These are phyloP conservation scores for Myxozyma geophila DNA, from an alignment of 805 yeast genomes.

Conservation along the genomic window DNA sequence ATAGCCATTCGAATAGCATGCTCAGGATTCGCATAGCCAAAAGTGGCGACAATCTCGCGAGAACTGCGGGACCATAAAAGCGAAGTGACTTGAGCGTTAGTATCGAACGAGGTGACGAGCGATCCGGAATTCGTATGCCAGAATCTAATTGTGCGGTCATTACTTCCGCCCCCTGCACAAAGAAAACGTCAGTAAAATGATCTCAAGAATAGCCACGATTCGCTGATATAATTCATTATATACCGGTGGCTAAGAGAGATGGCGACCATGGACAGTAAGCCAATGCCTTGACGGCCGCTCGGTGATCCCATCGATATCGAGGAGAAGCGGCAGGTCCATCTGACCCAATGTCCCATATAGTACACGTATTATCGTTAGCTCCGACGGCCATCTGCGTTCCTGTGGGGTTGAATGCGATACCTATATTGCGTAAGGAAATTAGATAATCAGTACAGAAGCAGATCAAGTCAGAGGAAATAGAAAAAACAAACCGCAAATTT, in stretches of 20 bases:
- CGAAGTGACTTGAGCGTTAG: slow-evolving; percentile 78
- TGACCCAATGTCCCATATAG: slow-evolving; percentile 67
- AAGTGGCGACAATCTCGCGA: slow-evolving; percentile 74
- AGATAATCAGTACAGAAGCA: too few species aligned
- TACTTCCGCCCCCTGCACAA: slow-evolving; percentile 79
- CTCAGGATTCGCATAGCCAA: slow-evolving; percentile 70
- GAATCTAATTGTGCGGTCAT: slow-evolving; percentile 76
- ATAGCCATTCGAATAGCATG: slow-evolving; percentile 60
- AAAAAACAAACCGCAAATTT: slow-evolving; percentile 39
- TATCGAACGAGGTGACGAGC: slow-evolving; percentile 57
- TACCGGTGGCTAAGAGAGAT: slow-evolving; percentile 68
- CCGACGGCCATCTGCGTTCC: slow-evolving; percentile 72
- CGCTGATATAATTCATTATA: background rate
- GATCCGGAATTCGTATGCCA: slow-evolving; percentile 89
- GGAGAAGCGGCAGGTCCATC: slow-evolving; percentile 50
- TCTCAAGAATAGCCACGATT: background rate
- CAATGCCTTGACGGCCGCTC: slow-evolving; percentile 88
- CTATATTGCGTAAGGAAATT: slow-evolving; percentile 45
- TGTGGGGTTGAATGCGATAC: slow-evolving; percentile 62
- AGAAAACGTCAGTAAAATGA: background rate
- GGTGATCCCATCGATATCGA: slow-evolving; percentile 60
- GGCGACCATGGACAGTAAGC: slow-evolving; percentile 92
- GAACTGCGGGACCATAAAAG: slow-evolving; percentile 71
- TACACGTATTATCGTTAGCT: slow-evolving; percentile 79
- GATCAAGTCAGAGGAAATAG: background rate